These are phyloP conservation scores for Saccharomyces hybrid DNA, from an alignment of 1,139 yeast species.

Conservation along the genomic window DNA sequence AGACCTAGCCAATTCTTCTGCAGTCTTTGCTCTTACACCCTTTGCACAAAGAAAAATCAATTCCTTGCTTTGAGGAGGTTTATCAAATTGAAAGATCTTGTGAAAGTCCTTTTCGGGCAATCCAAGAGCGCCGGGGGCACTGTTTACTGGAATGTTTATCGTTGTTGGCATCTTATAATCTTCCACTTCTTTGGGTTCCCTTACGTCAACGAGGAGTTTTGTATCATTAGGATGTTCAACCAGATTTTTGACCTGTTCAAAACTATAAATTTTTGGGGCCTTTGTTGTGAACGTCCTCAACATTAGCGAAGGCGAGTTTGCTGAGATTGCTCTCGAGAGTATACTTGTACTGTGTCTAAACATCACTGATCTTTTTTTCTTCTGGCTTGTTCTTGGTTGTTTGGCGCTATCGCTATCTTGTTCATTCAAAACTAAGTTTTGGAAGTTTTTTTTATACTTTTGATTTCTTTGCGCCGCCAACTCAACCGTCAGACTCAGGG, in stretches of 20 bases:
- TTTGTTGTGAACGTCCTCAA: constrained; percentile 14
- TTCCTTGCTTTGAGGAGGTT: constrained; percentile 66
- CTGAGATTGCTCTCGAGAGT: not conserved
- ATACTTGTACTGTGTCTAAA: not conserved
- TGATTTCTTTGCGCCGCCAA: not conserved
- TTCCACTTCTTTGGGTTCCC: constrained; percentile 75
- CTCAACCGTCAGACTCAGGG: not conserved
- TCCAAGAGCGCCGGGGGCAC: constrained; percentile 91
- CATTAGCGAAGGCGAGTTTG: not conserved
- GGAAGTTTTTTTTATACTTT: not conserved
- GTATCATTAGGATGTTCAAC: constrained; percentile 38
- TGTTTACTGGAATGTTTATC: constrained; percentile 80
- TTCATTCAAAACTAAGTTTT: not conserved
- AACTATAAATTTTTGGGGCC: constrained; percentile 41
- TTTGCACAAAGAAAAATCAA: constrained; percentile 87
- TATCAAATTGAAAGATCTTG: constrained; percentile 73
- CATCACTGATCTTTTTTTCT: not conserved
- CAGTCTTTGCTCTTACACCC: constrained; percentile 86
- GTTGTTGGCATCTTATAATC: constrained; percentile 77
- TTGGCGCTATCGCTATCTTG: not conserved
- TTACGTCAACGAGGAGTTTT: constrained; percentile 70
- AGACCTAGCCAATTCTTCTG: constrained; percentile 85
- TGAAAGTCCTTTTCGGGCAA: constrained; percentile 71
- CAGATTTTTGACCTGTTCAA: constrained; percentile 48
- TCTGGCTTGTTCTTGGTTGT: not conserved